phyloP scores from a whole-genome alignment of 2,329 filamentous ascomycete species.

The Amauroascus verrucosus region DNA sequence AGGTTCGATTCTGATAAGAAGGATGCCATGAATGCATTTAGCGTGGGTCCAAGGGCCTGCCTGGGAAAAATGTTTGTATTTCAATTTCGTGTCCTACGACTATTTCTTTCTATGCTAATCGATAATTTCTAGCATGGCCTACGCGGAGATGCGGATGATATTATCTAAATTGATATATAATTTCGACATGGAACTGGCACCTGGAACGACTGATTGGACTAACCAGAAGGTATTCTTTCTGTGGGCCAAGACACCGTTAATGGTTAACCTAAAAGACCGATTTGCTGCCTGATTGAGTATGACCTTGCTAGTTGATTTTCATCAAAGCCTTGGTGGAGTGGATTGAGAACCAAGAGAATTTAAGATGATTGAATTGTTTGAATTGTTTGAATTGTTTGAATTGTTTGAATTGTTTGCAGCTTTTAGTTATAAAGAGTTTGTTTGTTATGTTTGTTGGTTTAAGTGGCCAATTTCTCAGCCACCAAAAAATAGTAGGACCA shows the following conservation, averaged over 20 bases:
- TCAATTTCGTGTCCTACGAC: not conserved
- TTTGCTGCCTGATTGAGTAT: not conserved
- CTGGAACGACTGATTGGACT: slow-evolving; percentile 11
- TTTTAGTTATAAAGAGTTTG: no score
- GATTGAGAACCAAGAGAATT: no score
- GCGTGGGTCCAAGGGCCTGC: slow-evolving; percentile 17
- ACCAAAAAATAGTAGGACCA: no score
- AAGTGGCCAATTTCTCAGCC: no score
- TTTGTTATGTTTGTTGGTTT: no score
- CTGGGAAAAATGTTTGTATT: slow-evolving; percentile 12
- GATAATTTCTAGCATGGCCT: slow-evolving; percentile 12
- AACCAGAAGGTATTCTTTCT: slow-evolving; percentile 2
- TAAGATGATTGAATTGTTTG: no score
- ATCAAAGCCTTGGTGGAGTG: no score
- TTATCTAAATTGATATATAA: slow-evolving; percentile 18
- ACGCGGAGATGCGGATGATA: slow-evolving; percentile 20
- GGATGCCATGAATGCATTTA: slow-evolving; percentile 17
- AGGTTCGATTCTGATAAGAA: slow-evolving; percentile 13
- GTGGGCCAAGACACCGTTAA: not conserved
- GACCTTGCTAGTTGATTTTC: no score
- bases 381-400: no score
- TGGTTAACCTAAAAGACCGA: not conserved
- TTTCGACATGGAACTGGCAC: slow-evolving; percentile 20
- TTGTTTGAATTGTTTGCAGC: no score
- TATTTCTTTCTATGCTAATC: not conserved